A percentile compares a stretch with the other conserved stretches of the same genome.
These are phyloP conservation scores for Ascosphaera aggregata DNA, from an alignment of 2,329 filamentous ascomycete genomes.

Conservation along the genomic window DNA sequence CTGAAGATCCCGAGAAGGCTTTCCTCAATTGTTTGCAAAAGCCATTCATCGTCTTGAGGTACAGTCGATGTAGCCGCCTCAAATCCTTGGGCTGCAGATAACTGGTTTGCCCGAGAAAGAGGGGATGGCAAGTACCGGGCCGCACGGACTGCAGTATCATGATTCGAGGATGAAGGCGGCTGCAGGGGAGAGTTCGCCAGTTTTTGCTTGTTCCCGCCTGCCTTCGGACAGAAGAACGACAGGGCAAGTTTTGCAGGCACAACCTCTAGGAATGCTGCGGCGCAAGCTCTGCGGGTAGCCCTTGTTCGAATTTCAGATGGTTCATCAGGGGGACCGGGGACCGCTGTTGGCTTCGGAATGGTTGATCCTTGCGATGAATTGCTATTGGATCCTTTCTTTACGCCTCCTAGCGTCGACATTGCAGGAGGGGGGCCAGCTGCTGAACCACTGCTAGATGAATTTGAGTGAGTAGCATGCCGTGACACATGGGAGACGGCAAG, in stretches of 20 bases:
- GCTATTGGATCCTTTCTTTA: not conserved
- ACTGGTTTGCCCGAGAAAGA: conserved; percentile 5
- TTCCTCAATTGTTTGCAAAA: conserved; percentile 36
- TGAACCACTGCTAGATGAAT: conserved; percentile 6
- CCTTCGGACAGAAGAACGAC: conserved; percentile 14
- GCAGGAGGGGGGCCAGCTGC: conserved; percentile 8
- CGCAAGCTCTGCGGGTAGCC: conserved; percentile 22
- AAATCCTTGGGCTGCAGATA: conserved; percentile 5
- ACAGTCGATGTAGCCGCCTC: not conserved
- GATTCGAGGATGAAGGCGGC: not conserved
- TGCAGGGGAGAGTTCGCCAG: conserved; percentile 2
- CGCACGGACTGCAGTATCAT: not conserved
- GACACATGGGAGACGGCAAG: not conserved
- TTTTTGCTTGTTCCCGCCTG: conserved; percentile 8
- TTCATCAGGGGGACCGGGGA: conserved; percentile 3
- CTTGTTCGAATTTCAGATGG: conserved; percentile 13
- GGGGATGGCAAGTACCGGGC: conserved; percentile 2
- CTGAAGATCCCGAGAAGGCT: conserved; percentile 48
- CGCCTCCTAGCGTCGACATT: conserved; percentile 5
- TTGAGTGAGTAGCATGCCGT: not conserved
- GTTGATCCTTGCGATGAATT: not conserved
- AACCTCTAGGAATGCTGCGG: conserved; percentile 18
- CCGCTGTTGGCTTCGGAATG: not conserved
- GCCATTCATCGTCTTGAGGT: conserved; percentile 22
- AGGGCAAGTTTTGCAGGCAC: conserved; percentile 21